Evolutionary conservation across 495 filamentous ascomycete species (phyloP), one percentile per base, ranked within the genome.

Genomic region (Penicillium paradoxum): DNA sequence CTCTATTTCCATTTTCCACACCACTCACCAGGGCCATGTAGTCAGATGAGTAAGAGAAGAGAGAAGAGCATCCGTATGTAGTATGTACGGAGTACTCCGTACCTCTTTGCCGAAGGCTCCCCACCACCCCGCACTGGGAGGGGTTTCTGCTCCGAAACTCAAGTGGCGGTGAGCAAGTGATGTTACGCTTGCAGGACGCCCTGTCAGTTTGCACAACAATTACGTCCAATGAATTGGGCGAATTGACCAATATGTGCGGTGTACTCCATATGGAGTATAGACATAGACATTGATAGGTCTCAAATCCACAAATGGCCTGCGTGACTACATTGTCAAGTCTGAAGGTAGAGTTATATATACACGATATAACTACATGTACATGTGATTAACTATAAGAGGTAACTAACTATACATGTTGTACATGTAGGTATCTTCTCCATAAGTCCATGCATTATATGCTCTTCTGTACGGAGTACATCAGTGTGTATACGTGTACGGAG

Each of bases 141-240:
- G 10, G 14, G 34, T 32, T 51, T 43, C 42, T 14, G 34, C 34
- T 25, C 44, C 51, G 37, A 27, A 10, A 27, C 10, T 37, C 54
- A 63, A 66, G 55, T 66, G 58, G 63, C 63, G 63, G 63, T 66
- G 63, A 62, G 61, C 51, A 57, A 57, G 37, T 8, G 37, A 49
- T 42, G 56, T 48, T 57, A 33, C 43, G 10, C 49, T 51, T 44
- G 50, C 40, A 45, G 40, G 11, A 33, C 25, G 33, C 50, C 18
- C 17, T 51, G 11, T 42, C 38, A 18, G 15, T 39, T 19, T 49
- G 9, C n/a, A 22, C 3, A 30, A 10, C 30, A 18, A 6, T 27
- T 48, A 29, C n/a, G 14, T 30, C 24, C 24, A 41, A 19, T 34
- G 4, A 14, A 15, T 33, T 43, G 15, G 39, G 19, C 29, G 49